Evolutionary conservation across 208 protist species (phyloP).

Genomic region (Acanthamoeba triangularis): DNA sequence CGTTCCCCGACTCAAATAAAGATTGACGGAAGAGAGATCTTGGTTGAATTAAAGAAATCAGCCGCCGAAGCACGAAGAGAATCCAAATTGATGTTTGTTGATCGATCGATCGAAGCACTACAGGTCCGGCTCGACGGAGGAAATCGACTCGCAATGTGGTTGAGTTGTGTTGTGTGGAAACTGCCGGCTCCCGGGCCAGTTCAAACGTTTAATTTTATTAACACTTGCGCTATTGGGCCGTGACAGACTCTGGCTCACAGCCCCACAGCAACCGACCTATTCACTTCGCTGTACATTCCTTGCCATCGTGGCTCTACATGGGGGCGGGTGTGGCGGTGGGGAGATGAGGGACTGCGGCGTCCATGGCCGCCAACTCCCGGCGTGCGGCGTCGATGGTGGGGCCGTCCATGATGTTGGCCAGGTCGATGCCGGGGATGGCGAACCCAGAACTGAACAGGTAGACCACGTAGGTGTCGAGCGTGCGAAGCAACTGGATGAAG

Average conservation of each 20-base stretch:
- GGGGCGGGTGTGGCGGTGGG: not conserved
- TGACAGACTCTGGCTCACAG: no score
- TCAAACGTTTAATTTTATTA: not conserved
- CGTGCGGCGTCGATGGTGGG: not conserved
- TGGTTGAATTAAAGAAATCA: not conserved
- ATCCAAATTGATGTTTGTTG: no score
- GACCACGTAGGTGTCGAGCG: slow-evolving; percentile 16
- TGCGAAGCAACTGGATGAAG: slow-evolving; percentile 7
- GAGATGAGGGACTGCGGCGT: not conserved
- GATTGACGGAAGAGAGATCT: not conserved
- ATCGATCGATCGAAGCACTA: no score
- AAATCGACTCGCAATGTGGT: no score
- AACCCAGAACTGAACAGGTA: slow-evolving; percentile 22
- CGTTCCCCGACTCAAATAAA: not conserved
- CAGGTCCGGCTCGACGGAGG: no score
- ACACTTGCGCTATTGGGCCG: no score
- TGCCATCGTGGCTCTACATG: not conserved
- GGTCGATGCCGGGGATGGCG: slow-evolving; percentile 20
- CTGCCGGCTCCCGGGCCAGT: not conserved
- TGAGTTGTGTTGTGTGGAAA: not conserved
- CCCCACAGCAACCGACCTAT: no score
- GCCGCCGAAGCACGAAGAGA: not conserved
- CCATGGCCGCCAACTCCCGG: not conserved
- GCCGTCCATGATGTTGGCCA: not conserved
- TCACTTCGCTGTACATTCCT: no score